Conservation (phyloP, 306 rosid genomes). For the Dalbergia oliveri region DNA sequence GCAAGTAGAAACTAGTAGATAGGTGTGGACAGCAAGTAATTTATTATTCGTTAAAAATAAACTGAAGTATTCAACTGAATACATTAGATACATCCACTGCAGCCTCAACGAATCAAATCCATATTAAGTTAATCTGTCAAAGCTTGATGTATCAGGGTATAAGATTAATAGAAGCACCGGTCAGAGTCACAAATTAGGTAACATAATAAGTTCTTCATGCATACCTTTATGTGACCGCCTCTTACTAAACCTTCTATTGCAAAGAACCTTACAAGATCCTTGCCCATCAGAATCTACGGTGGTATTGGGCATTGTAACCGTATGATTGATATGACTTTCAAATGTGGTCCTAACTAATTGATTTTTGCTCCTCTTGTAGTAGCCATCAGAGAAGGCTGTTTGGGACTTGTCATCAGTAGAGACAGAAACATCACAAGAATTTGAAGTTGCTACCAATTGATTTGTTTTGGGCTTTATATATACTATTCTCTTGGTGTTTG, state of each 20-base stretch:
- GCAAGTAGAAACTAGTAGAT: slow-evolving; percentile 32
- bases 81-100: slow-evolving; percentile 19
- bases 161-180: slow-evolving; percentile 21
- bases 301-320: slow-evolving; percentile 52
- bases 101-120: slow-evolving; percentile 28
- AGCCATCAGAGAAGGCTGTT: slow-evolving; percentile 69
- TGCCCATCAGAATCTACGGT: slow-evolving; percentile 56
- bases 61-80: slow-evolving; percentile 22
- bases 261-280: slow-evolving; percentile 54
- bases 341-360: slow-evolving; percentile 80
- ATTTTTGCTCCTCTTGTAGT: slow-evolving; percentile 88
- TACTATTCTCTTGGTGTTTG: slow-evolving; percentile 63
- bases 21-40: slow-evolving; percentile 4
- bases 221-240: slow-evolving; percentile 77
- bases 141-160: slow-evolving; percentile 15
- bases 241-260: slow-evolving; percentile 65
- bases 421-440: slow-evolving; percentile 58
- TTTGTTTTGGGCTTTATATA: slow-evolving; percentile 85
- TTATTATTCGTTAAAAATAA: slow-evolving; percentile 29
- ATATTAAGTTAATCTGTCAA: slow-evolving; percentile 29
- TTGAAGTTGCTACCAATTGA: slow-evolving; percentile 87
- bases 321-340: slow-evolving; percentile 61
- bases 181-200: slow-evolving; percentile 35
- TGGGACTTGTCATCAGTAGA: slow-evolving; percentile 60
- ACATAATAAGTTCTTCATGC: slow-evolving; percentile 41